Evolutionary conservation across 2,329 filamentous ascomycete species (phyloP).

Genomic region (Cladophialophora chaetospira): DNA sequence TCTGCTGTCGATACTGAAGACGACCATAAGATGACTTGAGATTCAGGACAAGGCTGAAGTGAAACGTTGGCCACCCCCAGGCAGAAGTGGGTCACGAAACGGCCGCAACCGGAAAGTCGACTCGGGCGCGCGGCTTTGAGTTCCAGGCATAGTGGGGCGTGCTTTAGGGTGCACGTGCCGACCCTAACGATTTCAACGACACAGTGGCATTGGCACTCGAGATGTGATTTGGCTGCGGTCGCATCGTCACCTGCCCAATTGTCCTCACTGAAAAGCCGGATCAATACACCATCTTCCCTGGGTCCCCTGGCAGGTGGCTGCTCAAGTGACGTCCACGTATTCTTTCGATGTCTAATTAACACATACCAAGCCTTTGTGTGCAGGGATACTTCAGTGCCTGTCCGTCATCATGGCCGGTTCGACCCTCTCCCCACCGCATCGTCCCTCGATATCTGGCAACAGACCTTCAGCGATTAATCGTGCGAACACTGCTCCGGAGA

Average conservation of each 20-base stretch:
- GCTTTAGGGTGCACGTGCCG: background rate
- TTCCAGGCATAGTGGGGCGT: background rate
- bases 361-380: slow-evolving; percentile 14
- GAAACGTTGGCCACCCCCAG: background rate
- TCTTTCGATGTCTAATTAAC: slow-evolving; percentile 18
- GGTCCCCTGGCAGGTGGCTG: slow-evolving; percentile 18
- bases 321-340: slow-evolving; percentile 20
- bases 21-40: background rate
- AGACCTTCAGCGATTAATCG: slow-evolving; percentile 25
- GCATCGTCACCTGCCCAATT: too few relatives aligned
- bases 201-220: too few relatives aligned
- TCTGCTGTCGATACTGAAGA: background rate
- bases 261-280: slow-evolving; percentile 6
- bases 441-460: slow-evolving; percentile 15
- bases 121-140: too few relatives aligned
- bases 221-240: too few relatives aligned
- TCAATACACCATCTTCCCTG: slow-evolving; percentile 13
- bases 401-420: slow-evolving; percentile 30
- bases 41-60: slow-evolving; percentile 8
- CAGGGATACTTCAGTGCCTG: slow-evolving; percentile 14
- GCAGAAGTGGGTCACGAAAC: background rate
- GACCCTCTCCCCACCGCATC: slow-evolving; percentile 23
- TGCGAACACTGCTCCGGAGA: slow-evolving; percentile 37
- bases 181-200: background rate
- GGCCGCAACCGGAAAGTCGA: slow-evolving; percentile 5